Evolutionary conservation across 768 basidiomycete genomes (phyloP).

Genomic region (Lentinus tigrinus): DNA sequence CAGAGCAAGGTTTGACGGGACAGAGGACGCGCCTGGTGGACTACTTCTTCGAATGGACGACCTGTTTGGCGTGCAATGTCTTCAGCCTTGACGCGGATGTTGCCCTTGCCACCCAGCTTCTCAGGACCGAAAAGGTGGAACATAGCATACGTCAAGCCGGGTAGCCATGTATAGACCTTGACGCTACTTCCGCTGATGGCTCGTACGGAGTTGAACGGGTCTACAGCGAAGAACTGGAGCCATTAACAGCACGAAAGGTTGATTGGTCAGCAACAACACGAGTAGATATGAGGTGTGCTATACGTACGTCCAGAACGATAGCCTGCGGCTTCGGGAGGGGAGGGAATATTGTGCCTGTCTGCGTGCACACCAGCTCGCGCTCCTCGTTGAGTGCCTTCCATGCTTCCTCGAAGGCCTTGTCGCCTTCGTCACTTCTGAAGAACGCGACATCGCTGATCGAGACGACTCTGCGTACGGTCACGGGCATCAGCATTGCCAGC

Average conservation of each 20-base stretch:
- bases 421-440: neutral
- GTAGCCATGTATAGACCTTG: constrained; percentile 11
- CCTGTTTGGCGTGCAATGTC: constrained; percentile 3
- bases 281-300: neutral
- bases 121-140: constrained; percentile 14
- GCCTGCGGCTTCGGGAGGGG: constrained; percentile 9
- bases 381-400: constrained; percentile 8
- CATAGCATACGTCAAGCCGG: neutral
- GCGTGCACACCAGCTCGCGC: constrained; percentile 7
- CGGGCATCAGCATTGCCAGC: no score
- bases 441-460: constrained; percentile 1
- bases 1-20: neutral
- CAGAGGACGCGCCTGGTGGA: neutral
- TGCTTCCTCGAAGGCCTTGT: constrained; percentile 4
- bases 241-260: neutral
- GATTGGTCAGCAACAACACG: neutral
- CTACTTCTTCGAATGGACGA: neutral
- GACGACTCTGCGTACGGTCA: constrained; percentile 14
- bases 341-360: constrained; percentile 1
- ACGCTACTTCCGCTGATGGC: constrained; percentile 8
- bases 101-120: constrained; percentile 7
- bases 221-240: constrained; percentile 2
- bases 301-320: constrained; percentile 17
- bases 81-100: constrained; percentile 7
- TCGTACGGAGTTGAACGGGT: neutral